These are phyloP conservation scores for Tilletia horrida DNA, from an alignment of 1,284 basidiomycete species.

Conservation along the genomic window DNA sequence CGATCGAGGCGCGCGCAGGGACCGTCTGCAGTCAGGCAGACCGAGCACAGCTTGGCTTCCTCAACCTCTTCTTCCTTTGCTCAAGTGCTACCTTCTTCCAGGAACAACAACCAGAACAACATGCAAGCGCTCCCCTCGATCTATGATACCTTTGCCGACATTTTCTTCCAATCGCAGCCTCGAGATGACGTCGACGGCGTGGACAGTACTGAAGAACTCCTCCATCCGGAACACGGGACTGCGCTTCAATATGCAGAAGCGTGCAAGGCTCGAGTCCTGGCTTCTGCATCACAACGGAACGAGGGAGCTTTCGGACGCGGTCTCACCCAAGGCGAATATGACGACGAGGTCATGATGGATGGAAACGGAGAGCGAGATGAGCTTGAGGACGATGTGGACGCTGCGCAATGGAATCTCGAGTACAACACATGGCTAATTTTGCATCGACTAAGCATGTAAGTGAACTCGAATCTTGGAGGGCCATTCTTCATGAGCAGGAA, in stretches of 20 bases:
- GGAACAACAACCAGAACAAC: neutral
- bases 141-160: slow-evolving; percentile 11
- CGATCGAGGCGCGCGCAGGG: neutral
- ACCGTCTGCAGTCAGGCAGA: too few relatives aligned
- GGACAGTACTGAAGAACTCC: neutral
- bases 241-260: slow-evolving; percentile 44
- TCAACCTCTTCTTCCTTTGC: neutral
- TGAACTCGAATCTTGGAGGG: too few relatives aligned
- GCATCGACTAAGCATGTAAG: slow-evolving; percentile 33
- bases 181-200: neutral
- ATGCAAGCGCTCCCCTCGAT: neutral
- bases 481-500: too few relatives aligned
- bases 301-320: slow-evolving; percentile 31
- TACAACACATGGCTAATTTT: slow-evolving; percentile 44
- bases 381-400: slow-evolving; percentile 22
- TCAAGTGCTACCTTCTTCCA: neutral
- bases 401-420: slow-evolving; percentile 36
- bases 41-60: too few relatives aligned
- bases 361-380: slow-evolving; percentile 27
- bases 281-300: slow-evolving; percentile 15
- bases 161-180: neutral
- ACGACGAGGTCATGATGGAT: slow-evolving; percentile 18
- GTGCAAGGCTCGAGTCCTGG: slow-evolving; percentile 28
- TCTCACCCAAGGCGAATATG: slow-evolving; percentile 18
- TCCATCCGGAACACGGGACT: slow-evolving; percentile 36